Base-by-base conservation (phyloP, 2,329 filamentous ascomycete genomes). In the Gnomoniopsis sp. region DNA sequence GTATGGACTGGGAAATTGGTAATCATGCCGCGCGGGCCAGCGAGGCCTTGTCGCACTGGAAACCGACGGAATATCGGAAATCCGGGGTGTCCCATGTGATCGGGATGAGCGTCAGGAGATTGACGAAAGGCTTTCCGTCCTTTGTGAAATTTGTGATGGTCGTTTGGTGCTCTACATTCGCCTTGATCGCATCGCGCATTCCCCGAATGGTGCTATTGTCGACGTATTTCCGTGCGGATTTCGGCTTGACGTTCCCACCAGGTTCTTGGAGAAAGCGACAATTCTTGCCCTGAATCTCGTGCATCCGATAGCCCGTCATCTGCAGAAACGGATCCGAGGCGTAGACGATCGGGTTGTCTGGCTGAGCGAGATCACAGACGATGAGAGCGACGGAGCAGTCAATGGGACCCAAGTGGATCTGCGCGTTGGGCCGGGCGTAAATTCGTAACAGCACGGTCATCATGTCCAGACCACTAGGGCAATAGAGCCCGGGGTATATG, bases 231-330 rank as follows among this genome's bases (percentile, higher is more conserved):
- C 88, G 80, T 56, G 81, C 79, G 7, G 84, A 75, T 17, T 83
- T 83, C 14, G 82, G 72, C 57, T 81, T 73, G 44, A 90, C 83
- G 59, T 83, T 81, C 4, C 88, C 88, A 52, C 87, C 86, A 1
- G 90, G 90, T 0, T 84, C 84, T 69, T 96, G 92, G 15, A 96
- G 79, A 68, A 96, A 96, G 12, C 91, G 88, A 69, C 91, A 96
- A 71, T 96, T 96, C 49, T 83, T 79, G 14, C 91, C 91, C 4
- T 93, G 71, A 26, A 91, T 88, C 72, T 96, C 92, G 59, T 82
- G 76, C 61, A 82, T 80, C 1, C 83, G 82, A 71, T 96, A 96
- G 30, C 91, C 91, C 0, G 91, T 96, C 63, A 96, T 75, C 7
- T 87, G 78, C 65, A 86, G 83, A 70, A 96, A 96, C 33, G 90